Evolutionary conservation across 2,329 filamentous ascomycete species (phyloP), one percentile per base, ranked within the genome.

Genomic region (Clonostachys solani): DNA sequence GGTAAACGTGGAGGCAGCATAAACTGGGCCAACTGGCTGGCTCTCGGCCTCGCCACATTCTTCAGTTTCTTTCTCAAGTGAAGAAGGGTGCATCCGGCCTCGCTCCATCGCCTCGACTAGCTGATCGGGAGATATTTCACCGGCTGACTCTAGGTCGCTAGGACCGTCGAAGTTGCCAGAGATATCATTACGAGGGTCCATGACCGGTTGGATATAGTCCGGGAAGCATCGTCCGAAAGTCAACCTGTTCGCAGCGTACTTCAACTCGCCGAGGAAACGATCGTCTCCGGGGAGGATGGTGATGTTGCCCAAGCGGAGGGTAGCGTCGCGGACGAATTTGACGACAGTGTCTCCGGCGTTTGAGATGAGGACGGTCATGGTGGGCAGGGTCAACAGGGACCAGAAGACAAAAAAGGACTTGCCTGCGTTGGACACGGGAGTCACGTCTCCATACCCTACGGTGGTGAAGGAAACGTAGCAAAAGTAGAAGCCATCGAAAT

Each of bases 401-500:
- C 92, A 96, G 47, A 96, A 84, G n/a, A 96, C 88, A 57, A 95
- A 96, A 62, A 96, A 95, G 0, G 88, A 82, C 47, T 88, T 84
- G 2, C 88, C 89, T 0, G 84, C 78, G 52, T 91, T 92, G 3
- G 85, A 88, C 15, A 83, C 72, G 0, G 90, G 90, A 2, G 84
- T 82, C 6, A 86, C 65, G 54, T 95, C 90, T 5, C 92, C 92
- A 56, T 95, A 96, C 1, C 92, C 92, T 36, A 96, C 88, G 0
- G 92, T 96, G 3, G 91, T 74, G 19, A 96, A 78, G 4, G 84
- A 86, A 35, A 90, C 83, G 63, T 94, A 96, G 55, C 84, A 84
- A 60, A 96, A 95, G 66, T 96, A 96, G 40, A 96, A 75, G 0
- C 83, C 80, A 48, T 91, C 73, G 55, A 92, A 96, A 60, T 95